Conservation (phyloP, 768 basidiomycete genomes). For the Macrolepiota dolichaula region DNA sequence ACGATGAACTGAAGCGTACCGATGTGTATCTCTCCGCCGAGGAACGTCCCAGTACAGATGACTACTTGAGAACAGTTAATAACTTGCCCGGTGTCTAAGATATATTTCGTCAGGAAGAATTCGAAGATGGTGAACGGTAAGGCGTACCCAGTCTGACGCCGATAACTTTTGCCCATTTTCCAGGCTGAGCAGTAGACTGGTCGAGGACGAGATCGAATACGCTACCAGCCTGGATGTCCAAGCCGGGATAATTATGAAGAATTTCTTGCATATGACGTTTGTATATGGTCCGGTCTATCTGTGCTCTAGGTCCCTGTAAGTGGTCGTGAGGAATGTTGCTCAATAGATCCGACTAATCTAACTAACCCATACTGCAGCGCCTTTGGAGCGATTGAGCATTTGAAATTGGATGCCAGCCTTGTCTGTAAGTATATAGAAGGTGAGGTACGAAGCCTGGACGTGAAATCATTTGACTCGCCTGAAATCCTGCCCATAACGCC, state of each 20-base stretch:
- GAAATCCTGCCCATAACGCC: slow-evolving; percentile 83
- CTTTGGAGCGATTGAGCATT: slow-evolving; percentile 81
- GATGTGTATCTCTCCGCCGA: slow-evolving; percentile 89
- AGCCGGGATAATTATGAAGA: slow-evolving; percentile 61
- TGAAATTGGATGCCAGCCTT: slow-evolving; percentile 88
- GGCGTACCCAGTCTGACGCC: slow-evolving; percentile 68
- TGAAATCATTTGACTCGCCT: slow-evolving; percentile 41
- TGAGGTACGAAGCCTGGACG: background rate
- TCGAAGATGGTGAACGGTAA: background rate
- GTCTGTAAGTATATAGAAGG: slow-evolving; percentile 39
- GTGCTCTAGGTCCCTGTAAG: slow-evolving; percentile 80
- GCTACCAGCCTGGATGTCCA: slow-evolving; percentile 67
- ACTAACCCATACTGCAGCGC: slow-evolving; percentile 85
- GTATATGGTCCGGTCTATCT: slow-evolving; percentile 84
- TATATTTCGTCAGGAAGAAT: background rate
- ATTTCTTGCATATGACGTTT: slow-evolving; percentile 76
- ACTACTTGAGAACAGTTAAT: slow-evolving; percentile 80
- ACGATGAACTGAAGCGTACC: slow-evolving; percentile 37
- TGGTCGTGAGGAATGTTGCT: background rate
- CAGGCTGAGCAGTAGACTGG: slow-evolving; percentile 29
- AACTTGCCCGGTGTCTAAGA: slow-evolving; percentile 66
- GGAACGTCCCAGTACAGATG: slow-evolving; percentile 88
- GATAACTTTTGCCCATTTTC: slow-evolving; percentile 48
- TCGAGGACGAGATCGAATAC: slow-evolving; percentile 79
- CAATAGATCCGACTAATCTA: background rate